phyloP scores from a whole-genome alignment of 495 filamentous ascomycete genomes.

The Penicillium atrosanguineum region DNA sequence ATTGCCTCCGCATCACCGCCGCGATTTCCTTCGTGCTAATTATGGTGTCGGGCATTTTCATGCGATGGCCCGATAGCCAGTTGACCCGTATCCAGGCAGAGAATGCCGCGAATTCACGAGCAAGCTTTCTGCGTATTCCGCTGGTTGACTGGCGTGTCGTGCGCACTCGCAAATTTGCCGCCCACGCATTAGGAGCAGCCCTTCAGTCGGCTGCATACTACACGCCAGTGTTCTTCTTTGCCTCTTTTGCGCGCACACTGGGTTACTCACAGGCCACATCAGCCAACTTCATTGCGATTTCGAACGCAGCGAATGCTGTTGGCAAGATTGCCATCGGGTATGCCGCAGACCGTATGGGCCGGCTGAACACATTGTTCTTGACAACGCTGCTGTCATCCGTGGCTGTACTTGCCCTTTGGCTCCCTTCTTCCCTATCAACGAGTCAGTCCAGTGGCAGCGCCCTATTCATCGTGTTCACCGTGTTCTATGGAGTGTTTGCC shows the following conservation, averaged over 20 bases:
- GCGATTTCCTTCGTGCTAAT: conserved; percentile 30
- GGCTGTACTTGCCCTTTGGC: conserved; percentile 36
- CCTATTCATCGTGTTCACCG: conserved; percentile 37
- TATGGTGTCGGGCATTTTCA: conserved; percentile 15
- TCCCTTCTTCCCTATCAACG: conserved; percentile 30
- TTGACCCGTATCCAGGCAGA: conserved; percentile 25
- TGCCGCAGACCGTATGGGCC: conserved; percentile 49
- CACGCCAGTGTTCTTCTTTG: conserved; percentile 40
- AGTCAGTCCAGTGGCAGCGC: conserved; percentile 15
- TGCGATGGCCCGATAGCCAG: conserved; percentile 32
- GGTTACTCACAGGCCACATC: conserved; percentile 35
- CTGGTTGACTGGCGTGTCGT: conserved; percentile 32
- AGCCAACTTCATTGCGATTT: conserved; percentile 34
- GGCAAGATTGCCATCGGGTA: conserved; percentile 26
- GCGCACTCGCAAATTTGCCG: conserved; percentile 29
- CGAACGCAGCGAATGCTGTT: conserved; percentile 30
- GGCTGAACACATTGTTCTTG: conserved; percentile 37
- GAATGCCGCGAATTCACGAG: conserved; percentile 7
- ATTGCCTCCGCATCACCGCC: conserved; percentile 37
- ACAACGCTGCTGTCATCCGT: conserved; percentile 38
- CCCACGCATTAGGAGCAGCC: conserved; percentile 29
- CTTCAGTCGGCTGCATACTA: conserved; percentile 42
- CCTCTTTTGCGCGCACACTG: conserved; percentile 35
- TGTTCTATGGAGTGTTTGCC: conserved; percentile 40
- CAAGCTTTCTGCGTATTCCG: conserved; percentile 22